Base-by-base conservation (phyloP, 148 eudicot genomes). In the Rhododendron vialii region DNA sequence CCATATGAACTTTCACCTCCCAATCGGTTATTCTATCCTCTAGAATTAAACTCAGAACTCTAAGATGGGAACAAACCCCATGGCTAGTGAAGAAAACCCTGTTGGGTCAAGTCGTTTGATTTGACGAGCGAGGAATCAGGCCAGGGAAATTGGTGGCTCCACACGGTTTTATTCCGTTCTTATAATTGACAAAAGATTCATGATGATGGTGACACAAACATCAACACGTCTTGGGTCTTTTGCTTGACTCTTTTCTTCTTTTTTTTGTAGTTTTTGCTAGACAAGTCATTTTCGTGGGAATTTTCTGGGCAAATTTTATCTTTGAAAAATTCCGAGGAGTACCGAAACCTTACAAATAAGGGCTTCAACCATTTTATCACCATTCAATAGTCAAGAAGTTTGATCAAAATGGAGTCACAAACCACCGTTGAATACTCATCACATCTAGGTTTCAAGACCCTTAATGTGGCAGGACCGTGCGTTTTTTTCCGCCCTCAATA, bases 361-460 rank as follows among this genome's bases (percentile, higher is more conserved):
- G 26, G n/a, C 65, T 78, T 78, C 82, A 47, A 78, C 35, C 3
- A 4, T 78, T 24, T 45, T 41, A 2, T 11, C 51, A 78, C 22
- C 82, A 26, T 47, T 78, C 82, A 78, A 47, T 10, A 57, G 59
- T 78, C 57, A 78, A 78, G 55, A 78, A 47, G 57, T 78, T 78
- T 78, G 82, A 78, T 78, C 57, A 5, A 41, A 41, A 47, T 8
- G 80, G 15, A 36, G 12, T 22, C 48, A 20, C 80, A 38, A 36
- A 22, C n/a, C 2, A 26, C 74, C 35, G 28, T 67, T 67, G 33
- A 67, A 67, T 11, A 26, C 5, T 67, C 74, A 26, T 67, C 12
- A 67, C 4, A 67, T 2, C 26, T 75, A 36, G 48, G 20, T 75
- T 17, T n/a, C 2, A n/a, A 24, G 35, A 47, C 33, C 53, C 55